A percentile compares a stretch with the other conserved stretches of the same genome.
Conservation (phyloP, 1,284 basidiomycete species). For the Puccinia novopanici region DNA sequence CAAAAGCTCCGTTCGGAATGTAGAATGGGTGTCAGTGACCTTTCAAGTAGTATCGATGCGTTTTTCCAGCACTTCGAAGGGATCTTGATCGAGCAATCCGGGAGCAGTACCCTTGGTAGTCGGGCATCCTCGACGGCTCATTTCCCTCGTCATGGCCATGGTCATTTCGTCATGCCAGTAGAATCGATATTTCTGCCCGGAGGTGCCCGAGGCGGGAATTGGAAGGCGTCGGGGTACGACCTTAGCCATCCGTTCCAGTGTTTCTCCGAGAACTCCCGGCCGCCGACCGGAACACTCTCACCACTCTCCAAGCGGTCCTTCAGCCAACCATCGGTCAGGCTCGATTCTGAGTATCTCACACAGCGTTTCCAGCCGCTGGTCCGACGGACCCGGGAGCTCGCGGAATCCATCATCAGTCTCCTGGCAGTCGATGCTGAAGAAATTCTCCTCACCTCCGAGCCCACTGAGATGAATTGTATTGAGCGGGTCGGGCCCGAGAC, state of each 20-base stretch:
- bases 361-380: constrained; percentile 26
- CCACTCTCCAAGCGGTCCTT: neutral
- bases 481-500: neutral
- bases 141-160: constrained; percentile 41
- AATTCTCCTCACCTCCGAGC: constrained; percentile 20
- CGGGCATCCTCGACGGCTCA: neutral
- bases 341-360: constrained; percentile 33
- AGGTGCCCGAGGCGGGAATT: constrained; percentile 40
- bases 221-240: constrained; percentile 41
- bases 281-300: neutral
- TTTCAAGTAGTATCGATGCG: constrained; percentile 36
- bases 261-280: constrained; percentile 1
- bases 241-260: neutral
- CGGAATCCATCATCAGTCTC: constrained; percentile 19
- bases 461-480: constrained; percentile 2
- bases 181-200: constrained; percentile 44
- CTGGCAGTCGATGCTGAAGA: constrained; percentile 19
- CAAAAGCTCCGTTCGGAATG: constrained; percentile 48
- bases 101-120: neutral
- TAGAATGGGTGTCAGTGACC: constrained; percentile 43
- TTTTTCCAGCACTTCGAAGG: constrained; percentile 47
- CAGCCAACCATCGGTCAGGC: constrained; percentile 9
- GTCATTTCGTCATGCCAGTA: constrained; percentile 31
- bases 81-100: constrained; percentile 11
- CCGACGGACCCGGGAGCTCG: constrained; percentile 1